Base-by-base conservation (phyloP, 371 early-diverging fungal genomes). In the Haplosporangium sp. region DNA sequence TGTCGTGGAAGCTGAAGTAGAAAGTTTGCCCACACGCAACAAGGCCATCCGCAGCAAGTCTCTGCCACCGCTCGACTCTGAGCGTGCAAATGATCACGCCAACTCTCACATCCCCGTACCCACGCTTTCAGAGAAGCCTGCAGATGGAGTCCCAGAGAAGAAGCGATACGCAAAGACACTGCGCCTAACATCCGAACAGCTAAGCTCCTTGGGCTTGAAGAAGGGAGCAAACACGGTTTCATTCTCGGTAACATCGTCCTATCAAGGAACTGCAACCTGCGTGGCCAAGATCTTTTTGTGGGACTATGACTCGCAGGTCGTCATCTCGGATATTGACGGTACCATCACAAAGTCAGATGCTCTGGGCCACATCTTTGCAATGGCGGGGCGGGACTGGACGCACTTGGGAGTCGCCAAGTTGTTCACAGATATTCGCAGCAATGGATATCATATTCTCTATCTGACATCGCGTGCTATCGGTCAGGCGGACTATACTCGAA, bases 331-430 rank as follows among this genome's bases (percentile, higher is more conserved):
- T 82, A 96, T 99, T 66, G 99, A 99, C 82, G 99, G 99, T 45
- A 99, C 99, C 0, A 99, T 99, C 65, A 99, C 99, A 55, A 99
- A 99, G 80, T 86, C 97, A 4, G 99, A 99, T 82, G 95, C 96
- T 0, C 83, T 98, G 55, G 99, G 99, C 11, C 99, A 99, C 81
- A 86, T 99, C 6, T 98, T 98, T 83, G 95, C 95, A 48, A 95
- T 98, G 93, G 96, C 99, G 48, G 99, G 99, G 29, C 94, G 92
- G 75, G 99, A 99, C 83, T 99, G 99, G 99, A 99, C 99, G 2
- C 99, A 99, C 83, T 83, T 86, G 14, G 99, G 99, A 20, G 95
- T 99, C 7, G 99, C 99, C 56, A 93, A 94, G 73, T 86, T 99
- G 53, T 99, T 96, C 83, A 95, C 96, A 6, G 96, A 95, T 74